These are phyloP conservation scores for Candida pseudoviswanathii DNA, from an alignment of 1,139 yeast species.

Conservation along the genomic window DNA sequence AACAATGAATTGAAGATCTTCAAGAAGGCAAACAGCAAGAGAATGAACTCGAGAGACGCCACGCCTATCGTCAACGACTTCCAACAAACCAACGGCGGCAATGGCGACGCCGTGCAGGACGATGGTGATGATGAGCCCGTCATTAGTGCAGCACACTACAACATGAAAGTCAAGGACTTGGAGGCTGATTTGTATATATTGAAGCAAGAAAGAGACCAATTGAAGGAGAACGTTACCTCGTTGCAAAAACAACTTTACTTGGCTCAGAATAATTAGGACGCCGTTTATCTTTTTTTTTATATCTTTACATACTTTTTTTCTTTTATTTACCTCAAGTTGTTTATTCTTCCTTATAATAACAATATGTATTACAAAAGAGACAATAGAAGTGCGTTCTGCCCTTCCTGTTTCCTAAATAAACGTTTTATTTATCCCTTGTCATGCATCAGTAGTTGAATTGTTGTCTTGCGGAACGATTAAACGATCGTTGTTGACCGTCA, in stretches of 20 bases:
- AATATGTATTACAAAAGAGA: neutral
- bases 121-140: constrained; percentile 50
- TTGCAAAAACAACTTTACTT: constrained; percentile 60
- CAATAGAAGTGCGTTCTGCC: neutral
- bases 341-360: neutral
- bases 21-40: constrained; percentile 41
- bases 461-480: constrained; percentile 17
- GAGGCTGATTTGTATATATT: constrained; percentile 82
- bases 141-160: constrained; percentile 66
- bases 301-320: neutral
- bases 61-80: constrained; percentile 21
- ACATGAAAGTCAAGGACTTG: constrained; percentile 76
- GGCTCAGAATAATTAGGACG: constrained; percentile 17
- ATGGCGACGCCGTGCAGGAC: constrained; percentile 20
- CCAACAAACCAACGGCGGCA: constrained; percentile 18
- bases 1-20: constrained; percentile 67
- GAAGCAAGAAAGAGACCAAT: constrained; percentile 81
- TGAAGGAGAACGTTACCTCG: constrained; percentile 62
- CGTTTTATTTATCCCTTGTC: neutral
- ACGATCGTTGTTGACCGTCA: constrained; percentile 30
- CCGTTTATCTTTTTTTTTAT: neutral
- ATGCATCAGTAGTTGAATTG: constrained; percentile 9
- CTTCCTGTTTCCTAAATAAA: neutral
- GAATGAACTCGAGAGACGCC: constrained; percentile 32
- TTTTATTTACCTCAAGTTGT: neutral